A percentile compares a stretch with the other conserved stretches of the same genome.
Evolutionary conservation across 768 basidiomycete species (phyloP).

Genomic region (Hemileccinum rubropunctum): DNA sequence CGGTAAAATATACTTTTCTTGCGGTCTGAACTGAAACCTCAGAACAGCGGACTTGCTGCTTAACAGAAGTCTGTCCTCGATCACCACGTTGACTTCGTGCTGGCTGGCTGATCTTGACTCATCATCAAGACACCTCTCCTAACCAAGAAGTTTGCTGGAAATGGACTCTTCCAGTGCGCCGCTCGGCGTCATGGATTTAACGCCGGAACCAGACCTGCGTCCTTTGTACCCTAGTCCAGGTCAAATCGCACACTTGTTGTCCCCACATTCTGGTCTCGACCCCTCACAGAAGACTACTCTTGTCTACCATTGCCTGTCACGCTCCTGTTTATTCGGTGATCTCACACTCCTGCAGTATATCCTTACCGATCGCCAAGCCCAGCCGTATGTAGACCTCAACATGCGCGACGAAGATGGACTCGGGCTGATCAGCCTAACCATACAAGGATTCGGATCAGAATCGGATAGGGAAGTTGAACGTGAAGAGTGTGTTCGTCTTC

Average conservation of each 20-base stretch:
- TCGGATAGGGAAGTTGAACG: constrained; percentile 83
- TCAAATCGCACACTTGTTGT: constrained; percentile 61
- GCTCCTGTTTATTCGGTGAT: constrained; percentile 79
- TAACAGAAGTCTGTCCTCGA: constrained; percentile 4
- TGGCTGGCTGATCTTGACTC: constrained; percentile 1
- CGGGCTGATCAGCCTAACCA: constrained; percentile 70
- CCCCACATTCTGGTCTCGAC: constrained; percentile 63
- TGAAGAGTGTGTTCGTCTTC: constrained; percentile 82
- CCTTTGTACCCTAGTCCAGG: constrained; percentile 71
- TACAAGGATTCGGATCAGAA: constrained; percentile 81
- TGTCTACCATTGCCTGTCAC: constrained; percentile 68
- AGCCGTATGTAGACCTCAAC: constrained; percentile 62
- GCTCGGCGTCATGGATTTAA: constrained; percentile 48
- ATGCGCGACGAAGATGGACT: constrained; percentile 84
- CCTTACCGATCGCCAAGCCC: constrained; percentile 64
- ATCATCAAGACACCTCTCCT: constrained; percentile 4
- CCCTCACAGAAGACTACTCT: constrained; percentile 67
- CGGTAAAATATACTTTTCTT: constrained; percentile 8
- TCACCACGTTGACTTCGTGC: constrained; percentile 2
- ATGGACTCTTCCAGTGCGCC: constrained; percentile 31
- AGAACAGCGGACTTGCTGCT: neutral
- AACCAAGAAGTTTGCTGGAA: constrained; percentile 1
- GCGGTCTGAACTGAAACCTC: constrained; percentile 19
- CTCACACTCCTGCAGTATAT: constrained; percentile 69
- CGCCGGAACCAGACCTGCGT: constrained; percentile 76